Base-by-base conservation (phyloP, 805 yeast species). In the Sugiyamaella boreocaroliniensis region DNA sequence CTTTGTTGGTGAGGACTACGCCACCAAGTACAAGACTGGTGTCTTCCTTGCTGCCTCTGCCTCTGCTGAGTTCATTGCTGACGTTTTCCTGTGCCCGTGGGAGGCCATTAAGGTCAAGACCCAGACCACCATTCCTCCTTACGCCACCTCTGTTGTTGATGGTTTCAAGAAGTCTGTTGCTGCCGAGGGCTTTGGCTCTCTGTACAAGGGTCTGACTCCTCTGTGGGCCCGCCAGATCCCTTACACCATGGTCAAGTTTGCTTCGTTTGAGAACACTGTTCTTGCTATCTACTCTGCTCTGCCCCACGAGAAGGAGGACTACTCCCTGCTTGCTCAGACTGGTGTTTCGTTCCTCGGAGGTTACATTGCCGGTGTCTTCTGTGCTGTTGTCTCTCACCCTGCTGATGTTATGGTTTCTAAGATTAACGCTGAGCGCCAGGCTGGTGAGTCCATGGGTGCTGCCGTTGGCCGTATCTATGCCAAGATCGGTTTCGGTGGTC, bases 381-480 rank as follows among this genome's bases (percentile, higher is more conserved):
- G 97, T 76, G 98, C 99, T 7, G 74, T 86, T 49, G 93, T 90
- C 15, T 90, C 97, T 26, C 97, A 93, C 70, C 99, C 99, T 18
- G 98, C 98, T n/a, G 99, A 92, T 71, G 97, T 92, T 34, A 84
- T 93, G 96, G 98, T 92, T 22, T 86, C 96, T 47, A 87, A 89
- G 77, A 81, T 93, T 64, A 90, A 88, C 68, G 77, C 85, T 55
- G 89, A 82, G 62, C 81, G 79, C 63, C 71, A 70, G 66, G 77
- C 83, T 34, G 76, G 76, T 48, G 96, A 89, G 72, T 65, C 85
- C 4, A 76, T 79, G 63, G 82, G 83, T 29, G 72, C 74, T 32
- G 93, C 95, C 10, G 76, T 86, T 43, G 62, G 71, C 55, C 80
- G 93, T 64, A 90, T 92, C 63, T 92, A 90, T 69, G 68, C 73